Base-by-base conservation (phyloP, 164 flowering plant species). In the Aristolochia contorta region DNA sequence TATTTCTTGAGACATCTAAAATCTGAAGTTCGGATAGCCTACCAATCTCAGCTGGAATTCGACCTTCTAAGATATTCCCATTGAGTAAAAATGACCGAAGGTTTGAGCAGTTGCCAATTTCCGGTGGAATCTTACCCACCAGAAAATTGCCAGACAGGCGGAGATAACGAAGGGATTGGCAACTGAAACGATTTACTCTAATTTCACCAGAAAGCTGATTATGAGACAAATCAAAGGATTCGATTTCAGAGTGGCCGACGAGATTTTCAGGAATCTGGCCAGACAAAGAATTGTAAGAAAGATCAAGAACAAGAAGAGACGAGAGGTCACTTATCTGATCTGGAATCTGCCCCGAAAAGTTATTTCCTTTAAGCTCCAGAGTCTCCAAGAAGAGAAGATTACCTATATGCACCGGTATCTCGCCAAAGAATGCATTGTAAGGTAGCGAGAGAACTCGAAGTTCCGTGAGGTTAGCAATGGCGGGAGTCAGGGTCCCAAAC, bases 1-100 rank as follows among this genome's bases (percentile, higher is more conserved):
- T 77, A 60, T 87, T 87, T 15, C 86, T 72, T 15, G 90, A 84
- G 60, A 87, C 82, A 75, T 87, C 94, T 5, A 87, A 68, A 57
- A 81, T 70, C 43, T 69, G 66, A 47, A 87, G 94, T 54, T 84
- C 74, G 0, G 80, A 67, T 14, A 84, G 51, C 48, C 50, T 60
- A 13, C 88, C 88, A 27, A 87, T 72, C 71, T 80, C 80, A 0
- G 65, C 65, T 43, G 94, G 94, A 59, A 87, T 81, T 55, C 21
- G 47, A 51, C 84, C 89, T 70, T 81, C 79, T 12, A 87, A 61
- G 22, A 80, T 72, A 60, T 87, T 87, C 12, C 79, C 77, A 52
- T 81, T 77, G 6, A 87, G 72, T 68, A 82, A 67, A 47, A 87
- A 67, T 10, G 78, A 73, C 68, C 69, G 72, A 56, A 87, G 60